Base-by-base conservation (phyloP, 1,284 basidiomycete species). In the Inonotus obliquus region DNA sequence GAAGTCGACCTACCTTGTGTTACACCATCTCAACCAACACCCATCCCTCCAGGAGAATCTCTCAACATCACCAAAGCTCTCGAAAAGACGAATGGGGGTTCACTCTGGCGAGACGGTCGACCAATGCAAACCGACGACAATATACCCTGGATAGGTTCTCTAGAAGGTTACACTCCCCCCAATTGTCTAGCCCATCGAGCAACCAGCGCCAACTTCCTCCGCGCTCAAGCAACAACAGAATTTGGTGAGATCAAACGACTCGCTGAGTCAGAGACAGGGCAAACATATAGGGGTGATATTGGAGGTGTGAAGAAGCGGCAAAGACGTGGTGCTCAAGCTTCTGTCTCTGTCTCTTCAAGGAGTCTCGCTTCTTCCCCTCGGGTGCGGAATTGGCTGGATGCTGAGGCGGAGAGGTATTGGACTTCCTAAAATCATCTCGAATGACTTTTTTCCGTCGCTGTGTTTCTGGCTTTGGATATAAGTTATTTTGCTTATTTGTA, bases 1-100 rank as follows among this genome's bases (percentile, higher is more conserved):
- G 97, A 99, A 75, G 94, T 96, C 27, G 92, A 96, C 72, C 94
- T 99, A 87, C 80, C 91, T 0, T 99, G 96, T 68, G 85, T 95
- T 27, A 99, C 96, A 7, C 97, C 96, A 0, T 96, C 92, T 10
- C 94, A 99, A 67, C 91, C 92, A 2, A 73, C 72, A 19, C 83
- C 90, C 0, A 93, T 99, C 57, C 82, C 91, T 0, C 82, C 91
- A 0, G 97, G 96, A 21, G 90, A 97, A 74, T 91, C 87, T 59
- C 73, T 97, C 62, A 86, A 90, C 70, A 96, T 99, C 63, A 69
- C 72, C 10, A 69, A 81, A 60, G 77, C 91, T 1, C 77, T 98
- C 13, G 76, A 77, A 45, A 82, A 81, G 71, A 94, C 91, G 4
- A 75, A 80, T 54, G 82, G 83, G 1, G 89, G 88, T 1, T 84